These are phyloP conservation scores for Metschnikowia lachancei DNA, from an alignment of 805 yeast genomes.

Conservation along the genomic window DNA sequence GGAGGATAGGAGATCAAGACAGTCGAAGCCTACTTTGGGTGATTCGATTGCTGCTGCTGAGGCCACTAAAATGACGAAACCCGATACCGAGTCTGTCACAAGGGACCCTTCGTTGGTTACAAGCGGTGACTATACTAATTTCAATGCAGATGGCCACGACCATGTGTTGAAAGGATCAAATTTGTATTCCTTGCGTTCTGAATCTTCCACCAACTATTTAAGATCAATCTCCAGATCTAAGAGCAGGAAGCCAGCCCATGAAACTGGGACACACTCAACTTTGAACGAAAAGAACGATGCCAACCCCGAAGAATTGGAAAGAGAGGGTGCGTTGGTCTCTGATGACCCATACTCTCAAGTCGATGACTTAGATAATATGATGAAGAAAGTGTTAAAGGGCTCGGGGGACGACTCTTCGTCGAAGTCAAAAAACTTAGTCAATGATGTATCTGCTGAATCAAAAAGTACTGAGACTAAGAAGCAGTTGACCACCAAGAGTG, in stretches of 20 bases:
- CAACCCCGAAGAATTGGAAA: slow-evolving; percentile 42
- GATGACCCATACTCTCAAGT: slow-evolving; percentile 51
- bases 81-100: slow-evolving; percentile 17
- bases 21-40: slow-evolving; percentile 43
- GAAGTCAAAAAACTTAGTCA: slow-evolving; percentile 1
- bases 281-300: slow-evolving; percentile 31
- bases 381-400: slow-evolving; percentile 41
- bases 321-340: slow-evolving; percentile 55
- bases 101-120: slow-evolving; percentile 42
- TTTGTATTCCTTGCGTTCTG: slow-evolving; percentile 34
- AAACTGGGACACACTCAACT: slow-evolving; percentile 16
- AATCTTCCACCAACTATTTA: slow-evolving; percentile 52
- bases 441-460: slow-evolving; percentile 2
- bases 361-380: slow-evolving; percentile 49
- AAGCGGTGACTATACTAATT: slow-evolving; percentile 46
- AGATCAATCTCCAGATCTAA: slow-evolving; percentile 66
- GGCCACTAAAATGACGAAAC: slow-evolving; percentile 3
- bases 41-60: slow-evolving; percentile 46
- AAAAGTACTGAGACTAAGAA: not conserved
- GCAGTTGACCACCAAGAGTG: not conserved
- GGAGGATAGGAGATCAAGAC: slow-evolving; percentile 41
- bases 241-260: slow-evolving; percentile 39
- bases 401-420: slow-evolving; percentile 3
- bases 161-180: slow-evolving; percentile 16
- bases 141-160: slow-evolving; percentile 38